phyloP scores from a whole-genome alignment of 306 rosid genomes.

The Dalbergia cultrata region DNA sequence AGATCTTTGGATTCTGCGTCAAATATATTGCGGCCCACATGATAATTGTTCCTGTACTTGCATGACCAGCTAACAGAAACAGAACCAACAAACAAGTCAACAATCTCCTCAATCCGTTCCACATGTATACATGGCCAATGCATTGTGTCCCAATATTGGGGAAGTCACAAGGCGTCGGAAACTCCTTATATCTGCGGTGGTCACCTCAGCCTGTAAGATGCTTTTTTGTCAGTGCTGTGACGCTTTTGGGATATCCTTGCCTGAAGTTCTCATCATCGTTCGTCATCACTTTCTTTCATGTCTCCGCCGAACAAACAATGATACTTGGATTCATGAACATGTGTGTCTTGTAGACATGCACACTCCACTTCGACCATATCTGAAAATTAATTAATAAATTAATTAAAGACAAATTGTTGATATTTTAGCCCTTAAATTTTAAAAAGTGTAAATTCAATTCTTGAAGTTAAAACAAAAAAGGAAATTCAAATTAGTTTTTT shows the following conservation, averaged over 20 bases:
- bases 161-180: too few species aligned
- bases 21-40: neutral
- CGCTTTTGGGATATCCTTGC: slow-evolving; percentile 43
- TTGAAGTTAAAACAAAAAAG: too few species aligned
- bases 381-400: neutral
- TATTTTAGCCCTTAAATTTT: too few species aligned
- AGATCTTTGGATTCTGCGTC: neutral
- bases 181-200: neutral
- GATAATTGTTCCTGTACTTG: neutral
- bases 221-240: neutral
- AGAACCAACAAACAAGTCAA: slow-evolving; percentile 40
- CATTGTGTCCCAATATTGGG: neutral
- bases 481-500: too few species aligned
- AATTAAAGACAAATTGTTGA: too few species aligned
- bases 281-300: slow-evolving; percentile 34
- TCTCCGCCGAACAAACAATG: slow-evolving; percentile 28
- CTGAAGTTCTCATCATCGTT: slow-evolving; percentile 38
- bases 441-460: too few species aligned
- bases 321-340: slow-evolving; percentile 45
- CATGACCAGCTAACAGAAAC: slow-evolving; percentile 18
- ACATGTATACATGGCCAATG: slow-evolving; percentile 25
- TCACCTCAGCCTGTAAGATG: neutral
- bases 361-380: slow-evolving; percentile 37
- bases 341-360: slow-evolving; percentile 42
- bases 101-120: slow-evolving; percentile 41